A percentile compares a stretch with the other conserved stretches of the same genome.
Conservation (phyloP, 2,329 filamentous ascomycete genomes). For the Colletotrichum kahawae region DNA sequence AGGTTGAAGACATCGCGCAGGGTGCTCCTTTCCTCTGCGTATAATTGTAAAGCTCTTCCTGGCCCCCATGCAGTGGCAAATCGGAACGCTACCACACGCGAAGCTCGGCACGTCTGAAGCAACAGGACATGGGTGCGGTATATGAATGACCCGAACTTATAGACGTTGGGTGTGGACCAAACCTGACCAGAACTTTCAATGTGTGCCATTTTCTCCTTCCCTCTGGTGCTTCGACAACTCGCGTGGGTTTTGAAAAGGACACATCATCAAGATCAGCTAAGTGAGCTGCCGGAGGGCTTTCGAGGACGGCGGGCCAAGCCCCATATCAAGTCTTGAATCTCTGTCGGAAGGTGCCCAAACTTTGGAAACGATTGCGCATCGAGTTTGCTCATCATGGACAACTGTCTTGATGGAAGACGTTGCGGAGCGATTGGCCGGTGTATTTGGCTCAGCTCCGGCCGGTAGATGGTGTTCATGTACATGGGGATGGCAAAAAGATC, state of each 20-base stretch:
- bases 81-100: neutral
- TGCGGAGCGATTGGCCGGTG: neutral
- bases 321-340: neutral
- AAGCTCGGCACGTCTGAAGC: neutral
- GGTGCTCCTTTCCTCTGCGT: neutral
- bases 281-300: neutral
- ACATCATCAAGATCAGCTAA: neutral
- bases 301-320: neutral
- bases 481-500: neutral
- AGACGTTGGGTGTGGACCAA: neutral
- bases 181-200: neutral
- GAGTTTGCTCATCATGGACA: neutral
- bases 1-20: neutral
- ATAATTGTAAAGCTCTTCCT: neutral
- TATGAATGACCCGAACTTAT: neutral
- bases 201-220: too few relatives aligned
- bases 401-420: neutral
- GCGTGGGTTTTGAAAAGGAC: neutral
- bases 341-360: neutral
- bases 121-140: neutral
- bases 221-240: accelerated
- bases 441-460: neutral
- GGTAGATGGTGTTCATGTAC: accelerated
- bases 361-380: neutral
- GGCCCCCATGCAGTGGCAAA: neutral